Evolutionary conservation across 106 monocot species (phyloP).

Genomic region (Acanthochlamys bracteata): DNA sequence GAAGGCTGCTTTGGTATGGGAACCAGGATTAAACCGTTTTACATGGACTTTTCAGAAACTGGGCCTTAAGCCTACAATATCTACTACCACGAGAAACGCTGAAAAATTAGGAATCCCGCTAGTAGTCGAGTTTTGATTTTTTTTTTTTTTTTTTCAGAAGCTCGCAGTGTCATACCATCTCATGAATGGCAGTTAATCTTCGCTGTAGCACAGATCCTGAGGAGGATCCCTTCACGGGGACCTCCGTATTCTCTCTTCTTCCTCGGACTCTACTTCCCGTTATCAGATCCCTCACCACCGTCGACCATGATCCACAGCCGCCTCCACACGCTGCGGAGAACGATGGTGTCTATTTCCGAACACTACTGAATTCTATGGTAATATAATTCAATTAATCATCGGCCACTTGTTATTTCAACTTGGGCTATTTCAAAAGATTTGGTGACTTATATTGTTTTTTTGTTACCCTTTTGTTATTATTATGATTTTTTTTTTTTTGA

Average conservation of each 20-base stretch:
- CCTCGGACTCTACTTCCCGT: constrained; percentile 15
- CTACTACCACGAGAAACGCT: too few species aligned
- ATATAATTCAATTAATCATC: background rate
- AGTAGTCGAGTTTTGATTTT: too few species aligned
- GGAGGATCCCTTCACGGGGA: constrained; percentile 18
- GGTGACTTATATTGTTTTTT: too few species aligned
- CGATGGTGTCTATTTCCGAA: constrained; percentile 8
- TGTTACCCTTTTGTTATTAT: too few species aligned
- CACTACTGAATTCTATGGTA: constrained; percentile 28
- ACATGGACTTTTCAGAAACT: too few species aligned
- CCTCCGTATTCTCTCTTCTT: constrained; percentile 17
- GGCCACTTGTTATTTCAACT: too few species aligned
- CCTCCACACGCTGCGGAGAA: constrained; percentile 4
- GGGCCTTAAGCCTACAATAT: too few species aligned
- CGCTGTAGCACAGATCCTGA: constrained; percentile 1
- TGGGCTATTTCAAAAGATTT: background rate
- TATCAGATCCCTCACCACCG: constrained; percentile 7
- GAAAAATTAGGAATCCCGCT: too few species aligned
- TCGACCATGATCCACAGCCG: background rate
- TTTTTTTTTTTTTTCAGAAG: too few species aligned
- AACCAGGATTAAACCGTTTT: too few species aligned
- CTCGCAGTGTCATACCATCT: background rate
- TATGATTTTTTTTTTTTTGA: too few species aligned
- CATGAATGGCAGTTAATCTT: constrained; percentile 9
- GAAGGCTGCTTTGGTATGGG: too few species aligned